These are phyloP conservation scores for Trametes cubensis DNA, from an alignment of 768 basidiomycete species.

Conservation along the genomic window DNA sequence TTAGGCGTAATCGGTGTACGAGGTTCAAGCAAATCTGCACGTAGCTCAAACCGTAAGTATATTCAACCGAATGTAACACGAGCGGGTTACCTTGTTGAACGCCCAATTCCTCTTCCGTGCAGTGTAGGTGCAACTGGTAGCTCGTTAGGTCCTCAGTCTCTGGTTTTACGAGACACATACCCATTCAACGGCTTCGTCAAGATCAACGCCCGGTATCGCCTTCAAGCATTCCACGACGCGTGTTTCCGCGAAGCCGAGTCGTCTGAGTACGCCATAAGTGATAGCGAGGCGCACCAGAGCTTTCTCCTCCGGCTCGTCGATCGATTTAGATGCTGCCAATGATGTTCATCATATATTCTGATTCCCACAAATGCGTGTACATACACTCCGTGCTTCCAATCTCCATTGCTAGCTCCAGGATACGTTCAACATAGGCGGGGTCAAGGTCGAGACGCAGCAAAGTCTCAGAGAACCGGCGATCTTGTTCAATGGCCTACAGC, in stretches of 20 bases:
- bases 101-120: constrained; percentile 59
- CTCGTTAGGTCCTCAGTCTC: background rate
- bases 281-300: constrained; percentile 68
- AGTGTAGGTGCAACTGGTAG: constrained; percentile 64
- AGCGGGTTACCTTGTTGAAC: constrained; percentile 39
- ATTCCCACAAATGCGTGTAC: constrained; percentile 20
- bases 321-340: constrained; percentile 37
- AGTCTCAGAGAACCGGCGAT: constrained; percentile 70
- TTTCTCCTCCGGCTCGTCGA: constrained; percentile 73
- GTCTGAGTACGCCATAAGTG: constrained; percentile 78
- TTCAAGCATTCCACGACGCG: constrained; percentile 73
- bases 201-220: constrained; percentile 62
- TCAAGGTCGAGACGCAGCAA: constrained; percentile 69
- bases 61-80: background rate
- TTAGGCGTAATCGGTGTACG: constrained; percentile 16
- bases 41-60: background rate
- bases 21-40: constrained; percentile 7
- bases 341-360: background rate
- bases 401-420: constrained; percentile 55
- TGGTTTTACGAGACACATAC: constrained; percentile 44
- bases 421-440: constrained; percentile 53
- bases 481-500: constrained; percentile 74
- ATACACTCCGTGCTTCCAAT: constrained; percentile 35
- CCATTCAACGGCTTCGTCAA: constrained; percentile 94
- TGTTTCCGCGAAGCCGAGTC: constrained; percentile 73